Evolutionary conservation across 108 stramenopile genomes (phyloP).

Genomic region (Pseudonitzschia multistriata): DNA sequence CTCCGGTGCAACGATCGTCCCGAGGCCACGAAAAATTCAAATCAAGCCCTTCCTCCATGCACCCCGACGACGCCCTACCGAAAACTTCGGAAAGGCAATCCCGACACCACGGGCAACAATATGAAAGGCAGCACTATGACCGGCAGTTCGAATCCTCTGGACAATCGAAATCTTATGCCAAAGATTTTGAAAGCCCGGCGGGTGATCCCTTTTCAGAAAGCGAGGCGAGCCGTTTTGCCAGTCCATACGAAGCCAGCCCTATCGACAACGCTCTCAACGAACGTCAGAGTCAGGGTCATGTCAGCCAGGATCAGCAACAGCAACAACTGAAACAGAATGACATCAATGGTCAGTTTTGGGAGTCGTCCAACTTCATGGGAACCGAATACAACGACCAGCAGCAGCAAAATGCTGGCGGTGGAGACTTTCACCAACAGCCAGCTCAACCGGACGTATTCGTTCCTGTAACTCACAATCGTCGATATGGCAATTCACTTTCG

Average conservation of each 20-base stretch:
- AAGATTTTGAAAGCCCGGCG: background rate
- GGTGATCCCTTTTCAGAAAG: conserved; percentile 9
- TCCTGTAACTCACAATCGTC: background rate
- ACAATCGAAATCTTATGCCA: conserved; percentile 6
- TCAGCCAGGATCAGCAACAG: background rate
- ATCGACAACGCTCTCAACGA: no score
- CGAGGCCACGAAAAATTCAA: background rate
- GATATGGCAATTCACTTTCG: background rate
- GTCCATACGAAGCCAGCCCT: conserved; percentile 6
- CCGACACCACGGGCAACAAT: background rate
- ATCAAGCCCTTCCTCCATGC: background rate
- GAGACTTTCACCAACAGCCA: background rate
- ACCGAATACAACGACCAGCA: background rate
- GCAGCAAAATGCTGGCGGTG: background rate
- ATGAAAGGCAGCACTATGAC: background rate
- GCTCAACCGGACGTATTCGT: background rate
- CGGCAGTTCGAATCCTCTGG: background rate
- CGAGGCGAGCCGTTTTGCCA: background rate
- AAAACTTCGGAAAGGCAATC: background rate
- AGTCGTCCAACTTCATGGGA: background rate
- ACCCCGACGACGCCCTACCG: background rate
- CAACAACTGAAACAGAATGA: background rate
- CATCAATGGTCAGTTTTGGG: background rate
- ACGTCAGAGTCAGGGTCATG: background rate
- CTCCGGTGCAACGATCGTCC: background rate